Evolutionary conservation across 1,139 yeast genomes (phyloP).

Genomic region (Kodamaea alishanica): DNA sequence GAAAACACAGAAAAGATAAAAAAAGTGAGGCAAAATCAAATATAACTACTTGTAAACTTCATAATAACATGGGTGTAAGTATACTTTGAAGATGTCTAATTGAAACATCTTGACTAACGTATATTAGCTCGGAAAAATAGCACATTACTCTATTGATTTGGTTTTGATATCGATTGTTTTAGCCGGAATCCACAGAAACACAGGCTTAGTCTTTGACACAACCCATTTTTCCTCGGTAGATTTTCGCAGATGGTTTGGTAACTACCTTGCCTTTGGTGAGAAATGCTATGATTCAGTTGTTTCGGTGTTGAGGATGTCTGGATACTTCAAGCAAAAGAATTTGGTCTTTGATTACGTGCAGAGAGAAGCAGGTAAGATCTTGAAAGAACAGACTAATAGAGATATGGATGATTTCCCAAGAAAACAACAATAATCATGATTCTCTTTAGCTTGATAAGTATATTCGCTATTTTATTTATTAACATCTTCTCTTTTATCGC

Average conservation of each 20-base stretch:
- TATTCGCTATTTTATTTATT: too few relatives aligned
- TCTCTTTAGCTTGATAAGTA: too few relatives aligned
- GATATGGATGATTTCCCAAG: conserved; percentile 23
- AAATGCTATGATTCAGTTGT: conserved; percentile 45
- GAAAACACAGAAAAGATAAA: neutral
- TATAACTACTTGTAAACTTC: neutral
- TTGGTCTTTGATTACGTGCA: conserved; percentile 36
- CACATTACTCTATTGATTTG: conserved; percentile 57
- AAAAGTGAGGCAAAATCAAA: neutral
- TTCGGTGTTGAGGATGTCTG: conserved; percentile 34
- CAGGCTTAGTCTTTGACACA: conserved; percentile 54
- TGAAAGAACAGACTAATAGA: conserved; percentile 36
- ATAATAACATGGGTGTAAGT: conserved; percentile 12
- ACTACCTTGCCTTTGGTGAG: conserved; percentile 55
- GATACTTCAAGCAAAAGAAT: conserved; percentile 44
- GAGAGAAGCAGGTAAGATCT: conserved; percentile 28
- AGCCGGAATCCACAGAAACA: conserved; percentile 63
- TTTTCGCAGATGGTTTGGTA: conserved; percentile 49
- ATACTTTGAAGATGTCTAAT: neutral
- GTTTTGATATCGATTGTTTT: conserved; percentile 58
- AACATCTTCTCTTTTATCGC: too few relatives aligned
- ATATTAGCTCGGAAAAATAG: conserved; percentile 48
- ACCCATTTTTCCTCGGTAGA: conserved; percentile 48
- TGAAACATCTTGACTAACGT: conserved; percentile 8
- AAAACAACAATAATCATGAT: conserved; percentile 3